Conservation (phyloP, 2,329 filamentous ascomycete species). For the Cordyceps fumosorosea region DNA sequence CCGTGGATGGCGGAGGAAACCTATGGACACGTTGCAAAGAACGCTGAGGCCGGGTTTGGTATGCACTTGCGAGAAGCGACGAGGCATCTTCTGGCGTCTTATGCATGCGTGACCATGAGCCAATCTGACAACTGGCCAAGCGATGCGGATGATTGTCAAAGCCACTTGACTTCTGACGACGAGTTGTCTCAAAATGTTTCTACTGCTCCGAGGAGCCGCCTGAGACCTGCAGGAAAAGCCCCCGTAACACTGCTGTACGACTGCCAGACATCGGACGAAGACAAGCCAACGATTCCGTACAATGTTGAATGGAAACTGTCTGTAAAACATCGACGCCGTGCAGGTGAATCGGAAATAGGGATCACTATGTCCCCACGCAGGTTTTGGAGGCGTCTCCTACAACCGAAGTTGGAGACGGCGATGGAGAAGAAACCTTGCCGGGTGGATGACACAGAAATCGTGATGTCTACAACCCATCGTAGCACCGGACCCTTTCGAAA, state of each 20-base stretch:
- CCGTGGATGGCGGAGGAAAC: too few relatives aligned
- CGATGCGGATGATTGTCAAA: too few relatives aligned
- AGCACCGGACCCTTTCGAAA: neutral
- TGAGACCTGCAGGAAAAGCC: constrained; percentile 9
- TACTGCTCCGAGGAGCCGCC: constrained; percentile 1
- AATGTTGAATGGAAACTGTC: constrained; percentile 12
- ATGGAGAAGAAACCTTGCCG: constrained; percentile 10
- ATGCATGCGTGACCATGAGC: too few relatives aligned
- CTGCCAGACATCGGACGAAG: constrained; percentile 9
- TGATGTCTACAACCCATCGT: constrained; percentile 3
- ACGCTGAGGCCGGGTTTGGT: too few relatives aligned
- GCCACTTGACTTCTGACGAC: too few relatives aligned
- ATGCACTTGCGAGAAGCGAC: too few relatives aligned
- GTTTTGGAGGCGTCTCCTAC: constrained; percentile 6
- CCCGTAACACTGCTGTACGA: neutral
- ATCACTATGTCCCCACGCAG: constrained; percentile 7
- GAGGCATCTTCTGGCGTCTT: too few relatives aligned
- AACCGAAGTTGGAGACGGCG: constrained; percentile 5
- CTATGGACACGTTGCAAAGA: too few relatives aligned
- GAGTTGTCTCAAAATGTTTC: too few relatives aligned
- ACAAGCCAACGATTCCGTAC: constrained; percentile 10
- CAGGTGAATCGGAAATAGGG: constrained; percentile 5
- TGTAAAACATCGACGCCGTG: neutral
- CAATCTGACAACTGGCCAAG: too few relatives aligned
- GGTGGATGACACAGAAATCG: constrained; percentile 10